Conservation (phyloP, 2,329 filamentous ascomycete genomes). For the Cercospora nicotianae region DNA sequence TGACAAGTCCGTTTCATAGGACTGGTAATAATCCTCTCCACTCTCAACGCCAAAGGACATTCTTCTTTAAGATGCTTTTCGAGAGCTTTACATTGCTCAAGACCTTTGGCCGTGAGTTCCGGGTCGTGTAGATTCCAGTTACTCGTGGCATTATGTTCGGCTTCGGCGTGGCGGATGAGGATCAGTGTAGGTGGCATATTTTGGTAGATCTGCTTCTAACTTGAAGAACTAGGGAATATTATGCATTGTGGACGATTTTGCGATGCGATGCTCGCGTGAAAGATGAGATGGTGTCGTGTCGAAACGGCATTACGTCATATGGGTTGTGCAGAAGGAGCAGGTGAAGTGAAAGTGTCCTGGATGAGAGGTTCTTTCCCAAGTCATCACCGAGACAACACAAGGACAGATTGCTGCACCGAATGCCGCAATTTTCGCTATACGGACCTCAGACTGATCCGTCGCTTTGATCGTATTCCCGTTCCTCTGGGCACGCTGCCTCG, state of each 20-base stretch:
- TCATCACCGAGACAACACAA: not conserved
- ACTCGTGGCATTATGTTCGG: constrained; percentile 46
- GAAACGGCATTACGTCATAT: not conserved
- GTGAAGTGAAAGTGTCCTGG: not conserved
- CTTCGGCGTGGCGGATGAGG: constrained; percentile 49
- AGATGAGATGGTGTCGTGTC: not conserved
- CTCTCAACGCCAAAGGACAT: constrained; percentile 44
- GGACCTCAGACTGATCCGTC: not conserved
- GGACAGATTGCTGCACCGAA: not conserved
- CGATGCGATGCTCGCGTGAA: not conserved
- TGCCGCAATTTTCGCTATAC: not conserved
- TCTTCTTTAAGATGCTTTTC: constrained; percentile 41
- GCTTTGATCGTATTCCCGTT: not conserved
- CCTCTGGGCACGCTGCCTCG: not conserved
- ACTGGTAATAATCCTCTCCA: constrained; percentile 61
- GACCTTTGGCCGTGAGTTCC: constrained; percentile 44
- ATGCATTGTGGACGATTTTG: not conserved
- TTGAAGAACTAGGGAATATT: not conserved
- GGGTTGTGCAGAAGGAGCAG: not conserved
- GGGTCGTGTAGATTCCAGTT: constrained; percentile 47
- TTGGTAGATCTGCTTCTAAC: not conserved
- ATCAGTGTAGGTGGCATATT: constrained; percentile 46
- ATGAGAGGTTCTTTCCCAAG: not conserved
- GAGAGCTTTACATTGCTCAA: constrained; percentile 45
- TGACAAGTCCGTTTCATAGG: constrained; percentile 67